A percentile compares a stretch with the other conserved stretches of the same genome.
Evolutionary conservation across 2,329 filamentous ascomycete genomes (phyloP).

Genomic region (Fusarium oxysporum): DNA sequence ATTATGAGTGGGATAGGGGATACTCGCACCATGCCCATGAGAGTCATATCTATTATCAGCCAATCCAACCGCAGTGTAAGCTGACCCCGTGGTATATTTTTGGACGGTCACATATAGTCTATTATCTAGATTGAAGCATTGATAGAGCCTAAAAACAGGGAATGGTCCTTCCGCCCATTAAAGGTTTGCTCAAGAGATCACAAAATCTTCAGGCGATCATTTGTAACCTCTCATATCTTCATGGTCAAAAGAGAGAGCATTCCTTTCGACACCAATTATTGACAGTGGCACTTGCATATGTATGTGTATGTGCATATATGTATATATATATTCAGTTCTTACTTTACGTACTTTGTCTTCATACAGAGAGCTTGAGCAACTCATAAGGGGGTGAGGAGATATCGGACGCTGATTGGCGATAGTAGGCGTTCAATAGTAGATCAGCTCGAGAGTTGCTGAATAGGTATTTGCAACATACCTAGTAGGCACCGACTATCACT

Average conservation of each 20-base stretch:
- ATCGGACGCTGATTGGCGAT: not conserved
- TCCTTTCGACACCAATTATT: not conserved
- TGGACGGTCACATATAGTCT: not conserved
- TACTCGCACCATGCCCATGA: not conserved
- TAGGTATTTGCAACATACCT: not conserved
- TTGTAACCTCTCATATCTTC: not conserved
- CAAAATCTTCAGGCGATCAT: not conserved
- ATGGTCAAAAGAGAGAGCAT: not conserved
- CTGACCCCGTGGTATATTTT: not conserved
- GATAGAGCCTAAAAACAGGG: not conserved
- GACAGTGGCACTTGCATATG: not conserved
- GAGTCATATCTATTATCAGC: not conserved
- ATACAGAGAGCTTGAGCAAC: not conserved
- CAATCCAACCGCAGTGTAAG: not conserved
- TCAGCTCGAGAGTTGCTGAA: not conserved
- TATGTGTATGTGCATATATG: too few species aligned
- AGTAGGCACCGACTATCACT: not conserved
- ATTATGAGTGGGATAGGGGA: not conserved
- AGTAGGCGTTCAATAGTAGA: not conserved
- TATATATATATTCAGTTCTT: not conserved
- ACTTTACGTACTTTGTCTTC: not conserved
- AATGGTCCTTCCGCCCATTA: not conserved
- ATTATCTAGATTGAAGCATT: not conserved
- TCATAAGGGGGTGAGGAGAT: not conserved
- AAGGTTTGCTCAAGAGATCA: not conserved